Conservation (phyloP, 1,284 basidiomycete genomes). For the Apiotrichum veenhuisii region DNA sequence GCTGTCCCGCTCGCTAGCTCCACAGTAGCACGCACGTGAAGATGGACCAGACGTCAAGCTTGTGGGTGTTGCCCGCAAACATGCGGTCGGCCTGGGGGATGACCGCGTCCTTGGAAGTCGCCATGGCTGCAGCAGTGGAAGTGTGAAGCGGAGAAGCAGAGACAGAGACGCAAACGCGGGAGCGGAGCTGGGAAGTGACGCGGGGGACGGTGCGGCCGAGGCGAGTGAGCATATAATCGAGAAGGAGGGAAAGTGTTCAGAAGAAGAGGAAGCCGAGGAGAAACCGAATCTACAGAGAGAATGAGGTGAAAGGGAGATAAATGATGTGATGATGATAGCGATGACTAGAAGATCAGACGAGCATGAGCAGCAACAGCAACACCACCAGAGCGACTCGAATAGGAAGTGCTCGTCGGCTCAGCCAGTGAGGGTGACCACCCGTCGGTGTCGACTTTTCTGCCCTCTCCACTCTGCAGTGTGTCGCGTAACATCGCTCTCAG, state of each 20-base stretch:
- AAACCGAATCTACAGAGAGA: neutral
- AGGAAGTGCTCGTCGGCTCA: too few species aligned
- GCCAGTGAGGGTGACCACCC: too few species aligned
- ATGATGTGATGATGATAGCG: too few species aligned
- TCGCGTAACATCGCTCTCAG: neutral
- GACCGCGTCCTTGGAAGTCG: slow-evolving; percentile 23
- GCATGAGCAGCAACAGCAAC: too few species aligned
- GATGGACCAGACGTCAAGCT: slow-evolving; percentile 85
- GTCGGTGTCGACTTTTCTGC: too few species aligned
- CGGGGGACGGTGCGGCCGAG: slow-evolving; percentile 1
- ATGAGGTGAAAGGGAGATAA: neutral
- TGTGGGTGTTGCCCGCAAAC: slow-evolving; percentile 47
- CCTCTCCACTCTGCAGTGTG: too few species aligned
- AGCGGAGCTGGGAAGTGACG: neutral
- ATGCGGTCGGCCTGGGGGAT: slow-evolving; percentile 45
- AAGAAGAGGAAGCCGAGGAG: neutral
- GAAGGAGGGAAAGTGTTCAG: neutral
- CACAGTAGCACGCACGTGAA: slow-evolving; percentile 64
- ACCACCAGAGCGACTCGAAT: too few species aligned
- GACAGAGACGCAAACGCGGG: neutral
- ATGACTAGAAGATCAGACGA: too few species aligned
- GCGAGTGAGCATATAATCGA: slow-evolving; percentile 4
- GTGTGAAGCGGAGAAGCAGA: slow-evolving; percentile 8
- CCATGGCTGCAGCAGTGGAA: slow-evolving; percentile 24
- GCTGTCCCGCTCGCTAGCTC: neutral